These are phyloP conservation scores for Cladosporium cucumerinum DNA, from an alignment of 2,329 filamentous ascomycete genomes.

Conservation along the genomic window DNA sequence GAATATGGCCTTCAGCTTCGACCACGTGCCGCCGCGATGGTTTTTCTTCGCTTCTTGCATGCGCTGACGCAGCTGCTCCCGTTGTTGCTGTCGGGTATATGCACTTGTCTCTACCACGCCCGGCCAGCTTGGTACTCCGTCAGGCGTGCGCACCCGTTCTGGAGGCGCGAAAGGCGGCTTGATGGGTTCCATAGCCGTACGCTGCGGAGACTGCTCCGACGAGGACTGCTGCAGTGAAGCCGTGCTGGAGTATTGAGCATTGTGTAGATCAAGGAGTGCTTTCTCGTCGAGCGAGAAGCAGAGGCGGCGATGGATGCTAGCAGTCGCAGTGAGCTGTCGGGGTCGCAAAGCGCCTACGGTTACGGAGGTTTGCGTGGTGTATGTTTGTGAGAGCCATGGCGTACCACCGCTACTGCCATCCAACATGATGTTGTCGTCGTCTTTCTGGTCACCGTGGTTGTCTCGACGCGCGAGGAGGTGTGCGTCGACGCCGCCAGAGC, in stretches of 20 bases:
- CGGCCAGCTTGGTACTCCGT: conserved; percentile 31
- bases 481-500: not conserved
- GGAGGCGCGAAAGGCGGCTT: conserved; percentile 26
- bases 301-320: conserved; percentile 13
- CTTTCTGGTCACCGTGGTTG: not conserved
- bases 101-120: conserved; percentile 4
- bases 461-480: not conserved
- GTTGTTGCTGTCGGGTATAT: not conserved
- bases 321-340: not conserved
- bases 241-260: conserved; percentile 9
- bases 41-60: not conserved
- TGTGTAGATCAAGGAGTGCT: conserved; percentile 12
- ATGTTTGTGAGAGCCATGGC: not conserved
- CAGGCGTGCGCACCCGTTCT: conserved; percentile 26
- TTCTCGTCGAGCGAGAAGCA: conserved; percentile 29
- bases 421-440: not conserved
- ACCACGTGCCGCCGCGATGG: not conserved
- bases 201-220: conserved; percentile 7
- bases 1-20: not conserved
- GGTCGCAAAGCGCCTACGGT: not conserved
- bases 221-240: conserved; percentile 1
- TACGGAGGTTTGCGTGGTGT: not conserved
- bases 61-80: too few species aligned
- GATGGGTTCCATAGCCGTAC: conserved; percentile 8
- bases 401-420: not conserved